Conservation (phyloP, 768 basidiomycete genomes). For the Leccinum longicurvipes region DNA sequence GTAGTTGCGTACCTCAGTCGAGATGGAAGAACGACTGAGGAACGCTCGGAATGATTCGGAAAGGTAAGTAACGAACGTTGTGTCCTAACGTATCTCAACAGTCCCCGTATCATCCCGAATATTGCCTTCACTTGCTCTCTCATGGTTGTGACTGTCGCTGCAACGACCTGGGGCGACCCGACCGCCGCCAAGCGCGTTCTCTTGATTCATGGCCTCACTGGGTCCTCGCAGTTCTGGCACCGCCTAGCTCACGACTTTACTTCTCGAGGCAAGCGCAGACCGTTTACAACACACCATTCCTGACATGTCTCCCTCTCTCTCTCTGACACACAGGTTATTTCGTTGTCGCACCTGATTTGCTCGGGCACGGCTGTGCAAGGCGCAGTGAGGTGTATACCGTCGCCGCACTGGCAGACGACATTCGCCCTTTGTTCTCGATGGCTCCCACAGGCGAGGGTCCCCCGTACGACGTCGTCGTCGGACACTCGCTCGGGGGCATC, state of each 20-base stretch:
- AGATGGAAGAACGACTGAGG: too few relatives aligned
- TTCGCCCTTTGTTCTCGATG: conserved; percentile 6
- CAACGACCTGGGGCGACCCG: conserved; percentile 17
- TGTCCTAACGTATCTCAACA: too few relatives aligned
- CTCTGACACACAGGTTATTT: conserved; percentile 15
- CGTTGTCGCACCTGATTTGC: conserved; percentile 23
- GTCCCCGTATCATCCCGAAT: too few relatives aligned
- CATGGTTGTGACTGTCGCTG: background rate
- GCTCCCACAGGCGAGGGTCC: background rate
- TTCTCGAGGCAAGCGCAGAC: conserved; percentile 14
- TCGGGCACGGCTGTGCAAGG: conserved; percentile 19
- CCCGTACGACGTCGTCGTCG: background rate
- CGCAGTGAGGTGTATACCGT: conserved; percentile 14
- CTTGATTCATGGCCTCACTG: conserved; percentile 20
- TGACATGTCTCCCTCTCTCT: background rate
- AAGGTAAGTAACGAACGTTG: too few relatives aligned
- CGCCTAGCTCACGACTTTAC: conserved; percentile 13
- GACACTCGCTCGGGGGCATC: background rate
- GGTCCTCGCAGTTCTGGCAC: conserved; percentile 14
- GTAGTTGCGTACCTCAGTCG: too few relatives aligned
- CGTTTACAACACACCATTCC: background rate
- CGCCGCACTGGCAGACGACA: conserved; percentile 11
- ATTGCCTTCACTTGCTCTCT: too few relatives aligned
- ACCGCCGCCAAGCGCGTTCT: conserved; percentile 16
- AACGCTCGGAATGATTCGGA: too few relatives aligned